Base-by-base conservation (phyloP, 2,329 filamentous ascomycete species). In the Colletotrichum tropicale region DNA sequence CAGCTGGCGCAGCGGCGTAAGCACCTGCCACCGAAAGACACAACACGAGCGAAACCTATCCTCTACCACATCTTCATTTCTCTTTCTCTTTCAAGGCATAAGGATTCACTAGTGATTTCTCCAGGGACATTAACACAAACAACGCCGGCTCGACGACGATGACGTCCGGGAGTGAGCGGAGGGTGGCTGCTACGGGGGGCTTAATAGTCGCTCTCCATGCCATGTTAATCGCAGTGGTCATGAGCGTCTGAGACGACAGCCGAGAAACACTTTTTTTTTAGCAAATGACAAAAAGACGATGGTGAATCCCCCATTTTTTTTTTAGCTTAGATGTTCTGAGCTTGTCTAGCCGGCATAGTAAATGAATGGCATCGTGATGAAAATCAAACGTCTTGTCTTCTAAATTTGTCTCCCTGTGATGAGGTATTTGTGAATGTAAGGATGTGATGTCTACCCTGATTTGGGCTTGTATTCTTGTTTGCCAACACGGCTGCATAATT, bases 401-500 rank as follows among this genome's bases (percentile, higher is more conserved):
- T n/a, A 21, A 26, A 26, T 55, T 6, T 16, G 6, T 1, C 5
- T 8, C 30, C 34, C 60, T 56, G 3, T 2, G 2, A 13, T 4
- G 4, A 3, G 12, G 12, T 24, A 26, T 4, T 13, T 5, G 24
- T 26, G 28, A 61, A 0, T 3, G 0, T 32, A 5, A 32, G 4
- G 4, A 16, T 24, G 60, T 30, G 34, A 7, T 21, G 8, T 15
- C 18, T 55, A 10, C 13, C 18, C 30, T 2, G 26, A 1, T 2
- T 18, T 26, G 5, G 7, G 1, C 21, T 52, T 71, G 21, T 76
- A 71, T 5, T 76, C 68, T 9, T 52, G 60, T 3, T 56, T 76
- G 80, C 82, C 81, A 8, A 88, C 85, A 73, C 87, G 83, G 67
- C 83, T 81, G 71, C 84, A 86, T 16, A 91, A 61, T 48, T 86